Conservation (phyloP, 2,329 filamentous ascomycete genomes). For the Thielaviopsis populi region DNA sequence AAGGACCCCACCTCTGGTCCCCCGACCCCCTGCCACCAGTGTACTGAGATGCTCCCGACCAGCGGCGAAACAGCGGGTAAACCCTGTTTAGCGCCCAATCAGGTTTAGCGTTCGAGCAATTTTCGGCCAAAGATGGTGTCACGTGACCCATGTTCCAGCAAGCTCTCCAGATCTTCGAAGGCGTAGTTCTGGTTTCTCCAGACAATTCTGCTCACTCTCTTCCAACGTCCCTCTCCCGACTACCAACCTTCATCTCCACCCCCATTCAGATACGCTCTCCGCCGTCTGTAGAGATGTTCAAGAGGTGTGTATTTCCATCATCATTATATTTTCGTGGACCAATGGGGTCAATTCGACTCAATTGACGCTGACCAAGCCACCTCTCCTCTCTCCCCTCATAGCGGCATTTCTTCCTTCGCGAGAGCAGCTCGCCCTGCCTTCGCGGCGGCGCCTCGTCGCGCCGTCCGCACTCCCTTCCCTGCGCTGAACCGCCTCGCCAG, state of each 20-base stretch:
- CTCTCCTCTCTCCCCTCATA: slow-evolving; percentile 27
- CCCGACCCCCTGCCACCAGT: slow-evolving; percentile 15
- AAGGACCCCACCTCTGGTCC: slow-evolving; percentile 15
- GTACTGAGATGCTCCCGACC: slow-evolving; percentile 16
- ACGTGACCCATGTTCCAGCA: slow-evolving; percentile 16
- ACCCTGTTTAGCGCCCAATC: slow-evolving; percentile 14
- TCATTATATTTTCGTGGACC: slow-evolving; percentile 22
- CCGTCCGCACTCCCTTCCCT: slow-evolving; percentile 39
- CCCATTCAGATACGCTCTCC: slow-evolving; percentile 46
- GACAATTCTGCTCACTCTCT: slow-evolving; percentile 34
- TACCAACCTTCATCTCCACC: slow-evolving; percentile 39
- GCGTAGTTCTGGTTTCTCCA: slow-evolving; percentile 21
- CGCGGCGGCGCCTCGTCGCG: slow-evolving; percentile 41
- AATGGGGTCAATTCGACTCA: slow-evolving; percentile 29
- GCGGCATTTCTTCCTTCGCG: slow-evolving; percentile 51
- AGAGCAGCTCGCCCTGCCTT: slow-evolving; percentile 47
- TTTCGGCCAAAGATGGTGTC: slow-evolving; percentile 17
- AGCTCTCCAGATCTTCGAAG: slow-evolving; percentile 18
- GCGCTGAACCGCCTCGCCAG: slow-evolving; percentile 44
- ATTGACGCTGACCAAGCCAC: slow-evolving; percentile 19
- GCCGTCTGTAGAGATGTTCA: slow-evolving; percentile 66
- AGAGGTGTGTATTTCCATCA: slow-evolving; percentile 47
- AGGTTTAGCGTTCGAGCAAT: slow-evolving; percentile 18
- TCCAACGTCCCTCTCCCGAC: slow-evolving; percentile 32
- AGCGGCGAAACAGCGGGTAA: slow-evolving; percentile 19